These are phyloP conservation scores for Tolypocladium inflatum DNA, from an alignment of 2,329 filamentous ascomycete species.

Conservation along the genomic window DNA sequence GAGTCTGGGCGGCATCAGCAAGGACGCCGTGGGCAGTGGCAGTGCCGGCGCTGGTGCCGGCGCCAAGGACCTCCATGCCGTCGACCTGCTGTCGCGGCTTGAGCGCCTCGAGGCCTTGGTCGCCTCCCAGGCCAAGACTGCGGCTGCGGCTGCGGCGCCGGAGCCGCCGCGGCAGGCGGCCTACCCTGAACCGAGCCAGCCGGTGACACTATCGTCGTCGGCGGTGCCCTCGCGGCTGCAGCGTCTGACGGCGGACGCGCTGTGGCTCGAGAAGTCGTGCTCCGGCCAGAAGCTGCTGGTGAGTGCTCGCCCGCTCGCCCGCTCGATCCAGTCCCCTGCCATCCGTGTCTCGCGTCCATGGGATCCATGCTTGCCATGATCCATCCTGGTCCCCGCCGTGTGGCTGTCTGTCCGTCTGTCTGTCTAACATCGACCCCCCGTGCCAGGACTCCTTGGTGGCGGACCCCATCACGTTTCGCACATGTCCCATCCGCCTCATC, in stretches of 20 bases:
- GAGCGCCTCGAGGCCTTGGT: conserved; percentile 12
- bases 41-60: conserved; percentile 1
- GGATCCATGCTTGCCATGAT: not conserved
- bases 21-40: not conserved
- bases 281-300: conserved; percentile 19
- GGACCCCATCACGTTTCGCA: conserved; percentile 21
- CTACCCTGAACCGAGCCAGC: conserved; percentile 1
- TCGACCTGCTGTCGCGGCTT: conserved; percentile 13
- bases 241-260: conserved; percentile 21
- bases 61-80: conserved; percentile 8
- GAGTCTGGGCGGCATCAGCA: not conserved
- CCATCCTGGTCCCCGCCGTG: not conserved
- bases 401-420: not conserved
- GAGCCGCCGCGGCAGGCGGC: not conserved
- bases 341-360: not conserved
- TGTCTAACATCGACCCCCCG: conserved; percentile 2
- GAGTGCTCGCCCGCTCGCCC: conserved; percentile 5
- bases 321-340: not conserved
- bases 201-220: conserved; percentile 6
- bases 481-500: conserved; percentile 21
- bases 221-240: conserved; percentile 20
- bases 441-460: conserved; percentile 17
- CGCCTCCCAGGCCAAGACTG: conserved; percentile 3
- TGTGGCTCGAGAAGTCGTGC: conserved; percentile 22
- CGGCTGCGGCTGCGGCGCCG: not conserved